Base-by-base conservation (phyloP, 345 rosid genomes). In the Durio zibethinus region DNA sequence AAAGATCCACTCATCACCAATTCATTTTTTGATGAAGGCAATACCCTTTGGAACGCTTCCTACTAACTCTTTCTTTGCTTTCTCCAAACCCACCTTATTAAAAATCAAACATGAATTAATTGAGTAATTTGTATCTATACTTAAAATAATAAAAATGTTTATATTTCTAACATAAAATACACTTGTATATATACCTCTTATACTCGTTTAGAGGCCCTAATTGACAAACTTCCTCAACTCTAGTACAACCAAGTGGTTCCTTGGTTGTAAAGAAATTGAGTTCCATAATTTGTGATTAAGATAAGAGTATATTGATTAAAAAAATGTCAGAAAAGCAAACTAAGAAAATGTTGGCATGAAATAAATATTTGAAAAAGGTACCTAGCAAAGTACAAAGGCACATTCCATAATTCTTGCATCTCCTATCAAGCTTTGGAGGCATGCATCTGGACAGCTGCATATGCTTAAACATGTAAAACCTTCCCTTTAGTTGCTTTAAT, bases 11-110 rank as follows among this genome's bases (percentile, higher is more conserved):
- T 35, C 61, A 40, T 8, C 31, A 57, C 33, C 27, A 23, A 2
- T 63, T 88, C 89, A 90, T 84, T 92, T 89, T 77, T 82, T 87
- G 86, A 84, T 77, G 72, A 90, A 90, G 35, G 87, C 81, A 2
- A 89, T 60, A 23, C 97, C 97, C 84, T 90, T 92, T 80, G 89
- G 89, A 83, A 88, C 90, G 84, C 93, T 92, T 72, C 81, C 91
- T 0, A 88, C 89, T 57, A 92, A 31, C 74, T 92, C 97, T 80
- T 75, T 80, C 88, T 90, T 92, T 68, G 92, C 90, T 81, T 92
- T 92, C 87, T 87, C 93, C 87, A 92, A 63, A 42, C 94, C 90
- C 70, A 76, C 52, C 90, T 92, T 91, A 80, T 48, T 7, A 16
- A 77, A 23, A 59, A 20, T 21, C 52, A 42, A 7, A 10, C 53